Conservation (phyloP, 129 eudicot genomes). For the Tagetes patula region DNA sequence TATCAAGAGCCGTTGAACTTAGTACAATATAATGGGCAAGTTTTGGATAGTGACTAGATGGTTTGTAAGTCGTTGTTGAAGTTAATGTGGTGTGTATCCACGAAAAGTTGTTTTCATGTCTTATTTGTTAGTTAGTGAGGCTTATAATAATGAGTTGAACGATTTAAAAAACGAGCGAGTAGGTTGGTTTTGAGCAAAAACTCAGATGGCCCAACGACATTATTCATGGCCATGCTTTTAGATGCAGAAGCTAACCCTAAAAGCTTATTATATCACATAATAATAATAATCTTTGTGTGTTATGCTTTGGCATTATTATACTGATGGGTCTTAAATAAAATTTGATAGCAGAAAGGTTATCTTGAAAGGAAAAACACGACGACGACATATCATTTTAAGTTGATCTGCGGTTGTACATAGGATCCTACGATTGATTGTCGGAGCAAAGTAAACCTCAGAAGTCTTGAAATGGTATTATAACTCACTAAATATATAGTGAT, state of each 20-base stretch:
- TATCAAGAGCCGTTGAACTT: too few species aligned
- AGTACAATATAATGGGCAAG: too few species aligned
- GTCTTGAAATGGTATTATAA: conserved; percentile 6
- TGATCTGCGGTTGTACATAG: conserved; percentile 20
- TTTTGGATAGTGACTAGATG: too few species aligned
- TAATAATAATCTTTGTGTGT: background rate
- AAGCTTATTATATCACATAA: background rate
- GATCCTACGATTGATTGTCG: conserved; percentile 15
- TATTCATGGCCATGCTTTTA: too few species aligned
- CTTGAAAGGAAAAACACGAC: background rate
- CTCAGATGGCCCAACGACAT: background rate
- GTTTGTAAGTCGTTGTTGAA: too few species aligned
- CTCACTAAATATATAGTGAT: conserved; percentile 20
- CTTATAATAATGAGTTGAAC: too few species aligned
- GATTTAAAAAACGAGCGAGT: too few species aligned
- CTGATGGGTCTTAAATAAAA: background rate
- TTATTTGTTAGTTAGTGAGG: too few species aligned
- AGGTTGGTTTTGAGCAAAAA: background rate
- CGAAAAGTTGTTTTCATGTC: too few species aligned
- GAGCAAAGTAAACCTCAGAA: conserved; percentile 10
- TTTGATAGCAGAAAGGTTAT: background rate
- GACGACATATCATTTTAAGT: conserved; percentile 13
- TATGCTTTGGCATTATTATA: background rate
- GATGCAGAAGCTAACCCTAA: background rate
- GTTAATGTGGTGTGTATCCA: too few species aligned